Conservation (phyloP, 345 rosid species). For the Camelina sativa region DNA sequence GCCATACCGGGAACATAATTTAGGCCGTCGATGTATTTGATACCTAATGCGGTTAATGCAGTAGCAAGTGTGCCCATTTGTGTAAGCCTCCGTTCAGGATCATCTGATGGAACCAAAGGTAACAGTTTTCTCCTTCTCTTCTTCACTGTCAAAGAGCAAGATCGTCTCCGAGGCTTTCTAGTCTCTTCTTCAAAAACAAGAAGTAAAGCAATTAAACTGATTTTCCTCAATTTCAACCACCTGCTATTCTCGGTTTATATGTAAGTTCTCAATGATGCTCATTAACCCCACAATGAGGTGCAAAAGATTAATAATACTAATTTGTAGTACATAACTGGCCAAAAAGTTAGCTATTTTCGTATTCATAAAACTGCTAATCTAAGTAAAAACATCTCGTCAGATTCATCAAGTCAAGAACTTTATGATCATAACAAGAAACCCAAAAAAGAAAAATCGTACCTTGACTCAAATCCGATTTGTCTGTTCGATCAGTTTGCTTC, state of each 20-base stretch:
- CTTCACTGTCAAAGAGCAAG: constrained; percentile 69
- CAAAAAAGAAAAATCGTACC: constrained; percentile 48
- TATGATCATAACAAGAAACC: constrained; percentile 21
- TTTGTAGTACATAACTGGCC: not conserved
- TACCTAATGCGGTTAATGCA: constrained; percentile 72
- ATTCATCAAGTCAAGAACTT: constrained; percentile 30
- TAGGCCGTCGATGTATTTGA: constrained; percentile 72
- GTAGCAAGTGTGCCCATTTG: constrained; percentile 88
- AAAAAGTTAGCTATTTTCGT: constrained; percentile 25
- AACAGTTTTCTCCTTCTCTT: constrained; percentile 78
- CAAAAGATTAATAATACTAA: not conserved
- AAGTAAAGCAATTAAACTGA: constrained; percentile 1
- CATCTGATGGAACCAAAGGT: constrained; percentile 75
- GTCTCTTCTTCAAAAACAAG: constrained; percentile 40
- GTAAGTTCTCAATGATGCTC: constrained; percentile 22
- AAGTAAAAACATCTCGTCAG: constrained; percentile 3
- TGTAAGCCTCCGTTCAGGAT: constrained; percentile 60
- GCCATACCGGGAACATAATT: constrained; percentile 69
- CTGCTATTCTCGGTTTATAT: not conserved
- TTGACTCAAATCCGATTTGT: constrained; percentile 50
- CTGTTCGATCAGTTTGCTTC: constrained; percentile 47
- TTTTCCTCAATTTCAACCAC: not conserved
- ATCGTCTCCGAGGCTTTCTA: constrained; percentile 68
- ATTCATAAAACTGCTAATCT: constrained; percentile 21
- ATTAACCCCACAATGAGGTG: not conserved